phyloP scores from a whole-genome alignment of 257 asterid species.

The Fraxinus quadrangulata region DNA sequence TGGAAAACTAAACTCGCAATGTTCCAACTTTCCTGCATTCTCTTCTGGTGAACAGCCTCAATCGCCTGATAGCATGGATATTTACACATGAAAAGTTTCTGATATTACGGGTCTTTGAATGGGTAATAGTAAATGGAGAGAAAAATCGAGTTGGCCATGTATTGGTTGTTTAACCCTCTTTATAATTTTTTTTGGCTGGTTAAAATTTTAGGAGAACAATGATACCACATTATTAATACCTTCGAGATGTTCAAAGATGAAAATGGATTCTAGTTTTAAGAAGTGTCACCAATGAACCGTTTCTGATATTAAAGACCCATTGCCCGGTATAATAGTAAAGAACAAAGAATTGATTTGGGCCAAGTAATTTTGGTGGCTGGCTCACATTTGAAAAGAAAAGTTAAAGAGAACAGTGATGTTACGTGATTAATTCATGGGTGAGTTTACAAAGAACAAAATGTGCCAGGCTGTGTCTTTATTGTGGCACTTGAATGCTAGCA shows the following conservation, averaged over 20 bases:
- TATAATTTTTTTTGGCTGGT: not conserved
- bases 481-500: not conserved
- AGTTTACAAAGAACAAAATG: not conserved
- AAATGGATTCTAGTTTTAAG: not conserved
- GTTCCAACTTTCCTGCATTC: not conserved
- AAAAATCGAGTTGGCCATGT: not conserved
- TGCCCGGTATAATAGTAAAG: not conserved
- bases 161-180: not conserved
- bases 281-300: not conserved
- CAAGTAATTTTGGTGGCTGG: not conserved
- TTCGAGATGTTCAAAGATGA: not conserved
- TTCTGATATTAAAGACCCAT: not conserved
- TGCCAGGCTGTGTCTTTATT: not conserved
- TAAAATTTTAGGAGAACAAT: not conserved
- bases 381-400: not conserved
- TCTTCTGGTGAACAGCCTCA: not conserved
- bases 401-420: not conserved
- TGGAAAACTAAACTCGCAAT: not conserved
- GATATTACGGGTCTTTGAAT: not conserved
- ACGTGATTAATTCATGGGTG: not conserved
- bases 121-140: not conserved
- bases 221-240: not conserved
- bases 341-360: not conserved
- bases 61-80: not conserved
- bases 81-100: not conserved